phyloP scores from a whole-genome alignment of 2,329 filamentous ascomycete species.

The Zasmidium citrigriseum region DNA sequence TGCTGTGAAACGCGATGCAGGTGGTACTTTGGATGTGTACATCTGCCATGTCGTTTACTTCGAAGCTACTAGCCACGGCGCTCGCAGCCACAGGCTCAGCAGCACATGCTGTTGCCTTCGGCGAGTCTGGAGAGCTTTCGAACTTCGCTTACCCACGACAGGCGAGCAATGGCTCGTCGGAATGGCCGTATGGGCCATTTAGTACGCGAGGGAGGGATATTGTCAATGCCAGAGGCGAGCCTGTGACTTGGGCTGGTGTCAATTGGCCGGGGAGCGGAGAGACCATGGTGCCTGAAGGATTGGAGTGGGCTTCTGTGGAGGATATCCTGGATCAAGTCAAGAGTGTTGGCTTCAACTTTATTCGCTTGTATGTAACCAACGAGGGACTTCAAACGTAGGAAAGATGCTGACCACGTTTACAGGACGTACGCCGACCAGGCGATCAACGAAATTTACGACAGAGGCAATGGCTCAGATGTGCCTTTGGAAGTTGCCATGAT shows the following conservation, averaged over 20 bases:
- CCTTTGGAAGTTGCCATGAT: constrained; percentile 42
- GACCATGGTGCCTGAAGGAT: constrained; percentile 37
- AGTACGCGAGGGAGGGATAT: constrained; percentile 33
- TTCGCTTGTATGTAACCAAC: constrained; percentile 33
- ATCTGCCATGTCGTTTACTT: background rate
- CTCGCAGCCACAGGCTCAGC: background rate
- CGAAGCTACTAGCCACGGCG: background rate
- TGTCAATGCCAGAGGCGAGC: constrained; percentile 22
- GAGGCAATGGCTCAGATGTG: constrained; percentile 38
- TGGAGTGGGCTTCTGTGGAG: constrained; percentile 34
- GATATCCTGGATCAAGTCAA: constrained; percentile 33
- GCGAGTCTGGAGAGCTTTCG: background rate
- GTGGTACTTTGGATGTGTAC: background rate
- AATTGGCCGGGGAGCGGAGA: constrained; percentile 39
- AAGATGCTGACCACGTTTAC: background rate
- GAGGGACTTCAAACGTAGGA: background rate
- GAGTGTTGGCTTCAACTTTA: constrained; percentile 36
- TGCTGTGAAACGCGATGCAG: background rate
- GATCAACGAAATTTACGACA: constrained; percentile 45
- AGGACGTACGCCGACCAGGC: constrained; percentile 45
- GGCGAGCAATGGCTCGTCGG: background rate
- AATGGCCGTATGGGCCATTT: constrained; percentile 36
- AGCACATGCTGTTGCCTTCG: background rate
- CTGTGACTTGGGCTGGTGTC: constrained; percentile 34
- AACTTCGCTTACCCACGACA: background rate